Evolutionary conservation across 208 protist species (phyloP).

Genomic region (Leptomonas seymouri): DNA sequence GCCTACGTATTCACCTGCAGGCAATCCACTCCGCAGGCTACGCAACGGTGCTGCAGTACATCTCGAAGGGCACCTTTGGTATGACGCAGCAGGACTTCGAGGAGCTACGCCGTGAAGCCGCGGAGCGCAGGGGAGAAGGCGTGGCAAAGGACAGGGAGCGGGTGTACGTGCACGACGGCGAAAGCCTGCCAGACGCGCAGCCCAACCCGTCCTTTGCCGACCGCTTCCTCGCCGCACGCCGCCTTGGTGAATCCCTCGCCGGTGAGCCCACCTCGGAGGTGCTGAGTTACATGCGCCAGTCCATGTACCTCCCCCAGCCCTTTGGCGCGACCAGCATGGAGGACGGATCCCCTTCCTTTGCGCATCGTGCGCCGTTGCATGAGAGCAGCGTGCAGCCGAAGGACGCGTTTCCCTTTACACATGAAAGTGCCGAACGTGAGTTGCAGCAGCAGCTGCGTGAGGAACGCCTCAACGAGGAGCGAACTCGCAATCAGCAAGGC

Average conservation of each 20-base stretch:
- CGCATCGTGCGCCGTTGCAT: constrained; percentile 7
- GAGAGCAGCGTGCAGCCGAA: constrained; percentile 17
- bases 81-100: constrained; percentile 34
- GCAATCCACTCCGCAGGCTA: constrained; percentile 37
- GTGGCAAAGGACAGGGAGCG: not conserved
- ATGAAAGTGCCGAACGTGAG: constrained; percentile 12
- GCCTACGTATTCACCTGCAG: constrained; percentile 29
- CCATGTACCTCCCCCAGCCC: constrained; percentile 13
- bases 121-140: not conserved
- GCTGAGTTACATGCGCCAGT: constrained; percentile 10
- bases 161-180: constrained; percentile 3
- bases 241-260: not conserved
- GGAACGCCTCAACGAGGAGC: constrained; percentile 6
- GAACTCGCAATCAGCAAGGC: not conserved
- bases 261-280: not conserved
- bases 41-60: constrained; percentile 22
- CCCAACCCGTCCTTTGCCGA: constrained; percentile 35
- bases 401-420: constrained; percentile 10
- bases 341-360: not conserved
- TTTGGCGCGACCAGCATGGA: not conserved
- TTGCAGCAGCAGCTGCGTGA: constrained; percentile 7
- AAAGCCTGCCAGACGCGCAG: not conserved
- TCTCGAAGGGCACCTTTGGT: constrained; percentile 16
- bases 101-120: constrained; percentile 17
- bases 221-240: constrained; percentile 29